These are phyloP conservation scores for Capsicum chinense DNA, from an alignment of 257 asterid genomes.

Conservation along the genomic window DNA sequence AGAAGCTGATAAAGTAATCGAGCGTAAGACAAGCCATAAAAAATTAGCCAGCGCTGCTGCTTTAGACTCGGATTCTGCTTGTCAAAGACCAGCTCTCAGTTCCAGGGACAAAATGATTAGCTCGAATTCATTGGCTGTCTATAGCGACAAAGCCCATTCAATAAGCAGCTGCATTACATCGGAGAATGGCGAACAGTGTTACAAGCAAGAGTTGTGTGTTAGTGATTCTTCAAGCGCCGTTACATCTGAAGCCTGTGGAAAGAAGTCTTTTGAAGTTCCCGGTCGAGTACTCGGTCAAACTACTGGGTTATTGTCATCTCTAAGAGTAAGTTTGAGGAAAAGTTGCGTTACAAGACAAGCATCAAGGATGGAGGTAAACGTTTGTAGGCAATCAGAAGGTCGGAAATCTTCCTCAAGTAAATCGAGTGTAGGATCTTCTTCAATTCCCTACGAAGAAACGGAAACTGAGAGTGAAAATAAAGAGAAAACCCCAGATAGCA, in stretches of 20 bases:
- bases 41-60: conserved; percentile 11
- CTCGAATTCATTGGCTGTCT: conserved; percentile 27
- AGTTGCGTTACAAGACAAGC: conserved; percentile 53
- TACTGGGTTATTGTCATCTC: conserved; percentile 41
- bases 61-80: conserved; percentile 27
- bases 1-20: conserved; percentile 25
- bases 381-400: conserved; percentile 38
- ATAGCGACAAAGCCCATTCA: conserved; percentile 14
- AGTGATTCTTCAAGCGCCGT: conserved; percentile 37
- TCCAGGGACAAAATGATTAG: conserved; percentile 1
- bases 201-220: not conserved
- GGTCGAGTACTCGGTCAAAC: conserved; percentile 38
- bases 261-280: conserved; percentile 33
- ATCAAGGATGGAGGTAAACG: conserved; percentile 41
- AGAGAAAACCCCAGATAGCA: conserved; percentile 40
- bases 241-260: conserved; percentile 37
- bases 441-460: conserved; percentile 26
- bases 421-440: conserved; percentile 51
- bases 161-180: conserved; percentile 14
- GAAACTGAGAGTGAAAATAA: conserved; percentile 30
- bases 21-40: conserved; percentile 22
- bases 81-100: conserved; percentile 24
- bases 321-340: conserved; percentile 48
- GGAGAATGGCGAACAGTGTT: not conserved
- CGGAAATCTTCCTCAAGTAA: conserved; percentile 46